These are phyloP conservation scores for Aspergillus novofumigatus DNA, from an alignment of 2,329 filamentous ascomycete genomes.

Conservation along the genomic window DNA sequence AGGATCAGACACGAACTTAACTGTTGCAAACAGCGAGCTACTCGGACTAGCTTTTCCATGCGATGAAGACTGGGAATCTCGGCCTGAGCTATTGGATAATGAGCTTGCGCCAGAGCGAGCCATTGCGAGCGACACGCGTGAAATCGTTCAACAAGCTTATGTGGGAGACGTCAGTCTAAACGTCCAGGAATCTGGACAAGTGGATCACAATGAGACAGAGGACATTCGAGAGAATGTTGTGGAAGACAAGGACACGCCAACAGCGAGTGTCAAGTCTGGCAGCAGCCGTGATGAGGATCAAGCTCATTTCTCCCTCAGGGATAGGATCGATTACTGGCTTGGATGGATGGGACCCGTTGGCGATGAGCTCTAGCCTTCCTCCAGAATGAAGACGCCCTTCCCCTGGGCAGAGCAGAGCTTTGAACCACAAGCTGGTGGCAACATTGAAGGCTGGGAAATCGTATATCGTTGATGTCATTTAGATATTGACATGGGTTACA, in stretches of 20 bases:
- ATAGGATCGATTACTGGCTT: conserved; percentile 30
- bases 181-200: background rate
- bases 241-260: background rate
- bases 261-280: background rate
- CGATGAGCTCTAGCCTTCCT: background rate
- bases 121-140: background rate
- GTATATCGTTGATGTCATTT: background rate
- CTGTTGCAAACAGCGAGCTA: background rate
- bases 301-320: conserved; percentile 15
- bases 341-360: conserved; percentile 29
- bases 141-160: background rate
- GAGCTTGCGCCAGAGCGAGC: background rate
- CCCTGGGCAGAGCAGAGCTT: background rate
- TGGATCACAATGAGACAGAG: background rate
- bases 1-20: background rate
- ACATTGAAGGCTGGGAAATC: background rate
- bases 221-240: background rate
- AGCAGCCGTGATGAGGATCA: background rate
- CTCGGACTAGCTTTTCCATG: background rate
- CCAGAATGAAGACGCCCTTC: too few species aligned
- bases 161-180: background rate
- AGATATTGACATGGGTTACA: background rate
- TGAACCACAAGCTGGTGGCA: background rate
- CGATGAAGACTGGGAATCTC: background rate
- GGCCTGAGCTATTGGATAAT: background rate